Conservation (phyloP, 768 basidiomycete species). For the Lactarius deliciosus region DNA sequence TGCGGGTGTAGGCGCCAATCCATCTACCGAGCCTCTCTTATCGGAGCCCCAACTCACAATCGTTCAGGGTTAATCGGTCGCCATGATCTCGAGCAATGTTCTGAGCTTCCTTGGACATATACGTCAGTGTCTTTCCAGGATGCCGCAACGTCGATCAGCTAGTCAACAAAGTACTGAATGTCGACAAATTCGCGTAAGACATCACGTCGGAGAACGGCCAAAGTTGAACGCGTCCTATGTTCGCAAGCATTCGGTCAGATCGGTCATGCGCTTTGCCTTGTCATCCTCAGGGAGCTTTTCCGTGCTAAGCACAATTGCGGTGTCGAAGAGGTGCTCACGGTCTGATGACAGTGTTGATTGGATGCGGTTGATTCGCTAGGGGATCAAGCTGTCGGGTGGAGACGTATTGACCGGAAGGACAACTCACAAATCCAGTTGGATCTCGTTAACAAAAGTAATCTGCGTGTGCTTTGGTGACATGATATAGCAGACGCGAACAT, state of each 20-base stretch:
- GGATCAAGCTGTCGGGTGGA: conserved; percentile 23
- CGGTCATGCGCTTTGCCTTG: conserved; percentile 57
- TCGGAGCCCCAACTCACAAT: conserved; percentile 21
- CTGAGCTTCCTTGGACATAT: conserved; percentile 45
- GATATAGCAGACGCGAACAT: conserved; percentile 90
- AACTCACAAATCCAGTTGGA: conserved; percentile 72
- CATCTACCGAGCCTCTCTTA: background rate
- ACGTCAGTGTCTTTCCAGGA: conserved; percentile 83
- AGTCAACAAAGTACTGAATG: background rate
- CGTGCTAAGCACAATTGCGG: conserved; percentile 52
- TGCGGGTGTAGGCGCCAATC: background rate
- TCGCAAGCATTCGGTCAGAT: conserved; percentile 73
- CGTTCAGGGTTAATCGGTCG: conserved; percentile 45
- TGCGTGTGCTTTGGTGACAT: conserved; percentile 82
- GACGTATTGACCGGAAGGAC: conserved; percentile 26
- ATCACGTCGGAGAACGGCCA: conserved; percentile 53
- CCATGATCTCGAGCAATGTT: conserved; percentile 36
- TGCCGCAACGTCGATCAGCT: background rate
- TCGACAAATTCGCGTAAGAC: conserved; percentile 69
- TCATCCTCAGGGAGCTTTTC: conserved; percentile 58
- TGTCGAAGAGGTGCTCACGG: conserved; percentile 76
- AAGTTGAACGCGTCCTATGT: conserved; percentile 79
- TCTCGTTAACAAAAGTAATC: conserved; percentile 76
- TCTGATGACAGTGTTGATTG: conserved; percentile 82
- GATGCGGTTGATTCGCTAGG: conserved; percentile 77